Conservation (phyloP, 805 yeast genomes). For the Pichia kluyveri region DNA sequence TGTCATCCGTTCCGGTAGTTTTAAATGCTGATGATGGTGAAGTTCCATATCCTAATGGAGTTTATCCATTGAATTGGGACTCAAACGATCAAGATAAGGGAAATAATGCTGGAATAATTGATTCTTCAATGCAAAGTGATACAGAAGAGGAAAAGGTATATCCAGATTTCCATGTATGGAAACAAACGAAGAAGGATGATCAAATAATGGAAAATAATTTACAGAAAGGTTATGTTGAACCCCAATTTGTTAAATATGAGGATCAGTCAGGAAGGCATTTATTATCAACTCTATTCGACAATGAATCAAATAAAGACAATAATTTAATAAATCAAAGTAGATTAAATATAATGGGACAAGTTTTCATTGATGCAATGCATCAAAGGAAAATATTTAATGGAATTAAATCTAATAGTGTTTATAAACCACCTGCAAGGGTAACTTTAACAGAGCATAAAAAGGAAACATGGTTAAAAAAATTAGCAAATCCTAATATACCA, state of each 20-base stretch:
- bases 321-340: background rate
- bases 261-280: conserved; percentile 60
- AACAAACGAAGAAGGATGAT: conserved; percentile 47
- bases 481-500: conserved; percentile 61
- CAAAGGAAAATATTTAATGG: conserved; percentile 36
- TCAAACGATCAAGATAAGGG: background rate
- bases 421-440: conserved; percentile 80
- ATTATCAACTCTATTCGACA: conserved; percentile 8
- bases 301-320: background rate
- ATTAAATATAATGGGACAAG: conserved; percentile 36
- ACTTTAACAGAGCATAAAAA: conserved; percentile 81
- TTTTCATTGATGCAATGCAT: conserved; percentile 40
- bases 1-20: background rate
- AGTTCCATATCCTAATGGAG: conserved; percentile 21
- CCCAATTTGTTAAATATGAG: conserved; percentile 57
- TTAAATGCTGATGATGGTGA: conserved; percentile 13
- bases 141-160: conserved; percentile 21
- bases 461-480: conserved; percentile 77
- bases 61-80: conserved; percentile 24
- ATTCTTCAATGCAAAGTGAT: background rate
- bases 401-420: conserved; percentile 42
- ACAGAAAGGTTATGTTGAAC: conserved; percentile 64
- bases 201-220: conserved; percentile 43
- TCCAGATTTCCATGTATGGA: conserved; percentile 74
- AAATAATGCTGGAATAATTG: background rate